Evolutionary conservation across 176 grass and related monocot species (phyloP).

Genomic region (Alloteropsis semialata): DNA sequence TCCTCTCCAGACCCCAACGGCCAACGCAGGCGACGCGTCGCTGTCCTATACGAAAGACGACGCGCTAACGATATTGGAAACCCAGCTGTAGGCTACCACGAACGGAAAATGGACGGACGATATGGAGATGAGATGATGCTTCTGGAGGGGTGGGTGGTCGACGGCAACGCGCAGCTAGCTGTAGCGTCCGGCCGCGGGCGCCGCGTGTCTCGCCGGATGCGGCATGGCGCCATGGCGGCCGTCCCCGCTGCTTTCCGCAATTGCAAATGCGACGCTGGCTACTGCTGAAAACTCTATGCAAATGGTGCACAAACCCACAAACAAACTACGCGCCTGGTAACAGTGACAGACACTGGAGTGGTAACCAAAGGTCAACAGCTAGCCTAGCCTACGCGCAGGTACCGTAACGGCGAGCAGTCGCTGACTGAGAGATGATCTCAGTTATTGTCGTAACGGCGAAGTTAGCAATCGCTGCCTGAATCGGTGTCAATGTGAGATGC

Average conservation of each 20-base stretch:
- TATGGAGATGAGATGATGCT: background rate
- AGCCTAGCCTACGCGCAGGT: too few relatives aligned
- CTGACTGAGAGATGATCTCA: too few relatives aligned
- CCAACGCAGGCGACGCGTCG: background rate
- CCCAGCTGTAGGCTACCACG: background rate
- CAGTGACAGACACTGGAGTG: too few relatives aligned
- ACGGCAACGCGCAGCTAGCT: background rate
- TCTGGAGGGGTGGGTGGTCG: background rate
- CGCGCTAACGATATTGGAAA: background rate
- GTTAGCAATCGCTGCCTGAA: background rate
- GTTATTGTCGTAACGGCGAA: background rate
- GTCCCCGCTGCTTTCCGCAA: background rate
- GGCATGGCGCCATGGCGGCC: too few relatives aligned
- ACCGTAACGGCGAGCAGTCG: too few relatives aligned
- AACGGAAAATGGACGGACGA: background rate
- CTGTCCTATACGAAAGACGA: background rate
- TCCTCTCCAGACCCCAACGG: background rate
- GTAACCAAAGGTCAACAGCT: background rate
- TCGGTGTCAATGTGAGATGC: too few relatives aligned
- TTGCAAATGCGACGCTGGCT: too few relatives aligned
- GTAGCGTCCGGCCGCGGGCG: background rate
- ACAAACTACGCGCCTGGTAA: too few relatives aligned
- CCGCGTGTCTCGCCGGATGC: background rate
- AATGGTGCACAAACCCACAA: too few relatives aligned
- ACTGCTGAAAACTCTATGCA: too few relatives aligned